Evolutionary conservation across 768 basidiomycete species (phyloP).

Genomic region (Trametes cingulata): DNA sequence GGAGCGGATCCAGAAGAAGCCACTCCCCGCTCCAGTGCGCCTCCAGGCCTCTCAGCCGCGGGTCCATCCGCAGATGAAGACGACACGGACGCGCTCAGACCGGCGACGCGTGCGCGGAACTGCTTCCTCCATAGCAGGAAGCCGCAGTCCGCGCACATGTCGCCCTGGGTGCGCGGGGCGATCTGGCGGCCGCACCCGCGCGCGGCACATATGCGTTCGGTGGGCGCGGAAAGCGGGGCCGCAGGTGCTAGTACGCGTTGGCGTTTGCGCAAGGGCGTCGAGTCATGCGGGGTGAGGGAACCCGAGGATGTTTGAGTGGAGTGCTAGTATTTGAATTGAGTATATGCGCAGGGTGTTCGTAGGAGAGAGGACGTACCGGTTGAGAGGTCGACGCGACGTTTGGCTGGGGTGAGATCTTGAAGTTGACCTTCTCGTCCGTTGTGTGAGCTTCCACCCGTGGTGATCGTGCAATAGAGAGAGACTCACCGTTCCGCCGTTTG

Average conservation of each 20-base stretch:
- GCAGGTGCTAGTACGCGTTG: background rate
- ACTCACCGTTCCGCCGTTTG: background rate
- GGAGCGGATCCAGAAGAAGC: too few relatives aligned
- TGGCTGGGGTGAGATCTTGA: background rate
- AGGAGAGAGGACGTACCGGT: background rate
- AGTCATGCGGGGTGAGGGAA: background rate
- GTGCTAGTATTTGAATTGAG: background rate
- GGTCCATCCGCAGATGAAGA: background rate
- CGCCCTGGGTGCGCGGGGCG: background rate
- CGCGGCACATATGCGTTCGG: background rate
- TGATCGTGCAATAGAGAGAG: background rate
- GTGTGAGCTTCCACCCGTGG: background rate
- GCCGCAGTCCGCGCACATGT: constrained; percentile 10
- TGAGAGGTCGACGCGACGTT: background rate
- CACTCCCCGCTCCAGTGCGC: too few relatives aligned
- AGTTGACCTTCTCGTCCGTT: background rate
- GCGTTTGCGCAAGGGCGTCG: constrained; percentile 5
- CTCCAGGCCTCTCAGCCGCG: background rate
- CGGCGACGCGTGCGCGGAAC: constrained; percentile 16
- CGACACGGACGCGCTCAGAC: background rate
- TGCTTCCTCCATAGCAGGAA: constrained; percentile 14
- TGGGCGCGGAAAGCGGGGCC: background rate
- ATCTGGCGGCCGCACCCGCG: background rate
- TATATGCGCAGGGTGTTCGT: background rate
- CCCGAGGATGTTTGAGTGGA: background rate